These are phyloP conservation scores for Beauveria sp. DNA, from an alignment of 2,329 filamentous ascomycete species.

Conservation along the genomic window DNA sequence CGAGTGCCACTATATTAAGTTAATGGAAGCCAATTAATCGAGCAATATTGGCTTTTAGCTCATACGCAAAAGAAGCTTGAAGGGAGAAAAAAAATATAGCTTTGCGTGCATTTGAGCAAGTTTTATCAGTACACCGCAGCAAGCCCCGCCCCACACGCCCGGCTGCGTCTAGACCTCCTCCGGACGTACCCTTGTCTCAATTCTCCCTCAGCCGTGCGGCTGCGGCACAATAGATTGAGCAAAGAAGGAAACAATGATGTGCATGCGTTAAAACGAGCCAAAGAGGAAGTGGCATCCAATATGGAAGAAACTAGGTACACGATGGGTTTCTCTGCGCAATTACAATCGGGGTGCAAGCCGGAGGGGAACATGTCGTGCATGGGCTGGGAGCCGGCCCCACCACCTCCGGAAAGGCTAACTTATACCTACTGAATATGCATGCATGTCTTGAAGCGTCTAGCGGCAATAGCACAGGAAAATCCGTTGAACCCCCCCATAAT, in stretches of 20 bases:
- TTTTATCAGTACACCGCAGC: constrained; percentile 20
- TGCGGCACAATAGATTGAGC: background rate
- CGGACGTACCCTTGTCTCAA: background rate
- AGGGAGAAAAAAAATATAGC: background rate
- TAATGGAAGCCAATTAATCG: no score
- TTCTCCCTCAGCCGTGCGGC: background rate
- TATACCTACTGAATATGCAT: background rate
- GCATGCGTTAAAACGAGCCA: background rate
- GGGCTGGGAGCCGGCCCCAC: background rate
- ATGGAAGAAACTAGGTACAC: background rate
- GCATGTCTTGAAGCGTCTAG: background rate
- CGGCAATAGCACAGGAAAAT: background rate
- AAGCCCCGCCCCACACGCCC: constrained; percentile 1
- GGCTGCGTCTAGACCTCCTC: background rate
- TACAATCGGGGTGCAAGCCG: background rate
- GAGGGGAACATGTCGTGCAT: background rate
- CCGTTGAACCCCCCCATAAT: no score
- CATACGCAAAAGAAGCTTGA: constrained; percentile 10
- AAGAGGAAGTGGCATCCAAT: background rate
- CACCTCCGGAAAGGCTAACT: background rate
- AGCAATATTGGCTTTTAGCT: no score
- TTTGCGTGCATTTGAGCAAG: constrained; percentile 36
- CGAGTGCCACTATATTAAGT: no score
- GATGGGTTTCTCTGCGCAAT: background rate
- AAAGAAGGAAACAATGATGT: background rate